Base-by-base conservation (phyloP, 371 early-diverging fungal genomes). In the Apophysomyces variabilis region DNA sequence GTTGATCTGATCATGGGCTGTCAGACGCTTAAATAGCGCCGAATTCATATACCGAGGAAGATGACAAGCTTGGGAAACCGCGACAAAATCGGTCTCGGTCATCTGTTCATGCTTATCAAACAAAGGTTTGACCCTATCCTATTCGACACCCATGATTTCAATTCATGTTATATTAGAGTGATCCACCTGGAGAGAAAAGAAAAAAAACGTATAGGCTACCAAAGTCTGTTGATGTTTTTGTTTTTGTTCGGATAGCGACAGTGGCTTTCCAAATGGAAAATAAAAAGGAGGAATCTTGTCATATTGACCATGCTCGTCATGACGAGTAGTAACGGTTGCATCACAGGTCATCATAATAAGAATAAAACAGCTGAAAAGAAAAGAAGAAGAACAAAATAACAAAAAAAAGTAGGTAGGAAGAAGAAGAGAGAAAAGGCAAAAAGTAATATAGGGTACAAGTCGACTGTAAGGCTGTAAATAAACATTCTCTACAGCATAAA, bases 21-120 rank as follows among this genome's bases (percentile, higher is more conserved):
- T 64, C 14, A 84, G 62, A 56, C 78, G 75, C n/a, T 85, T 79
- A 69, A 89, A 90, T 59, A 91, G 67, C 1, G 86, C 84, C 39
- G 87, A 62, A 63, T 83, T 89, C 74, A 91, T 74, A 61, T 85
- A 90, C 16, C 85, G 74, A 13, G 89, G 88, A 39, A 91, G 62
- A 4, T 73, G 80, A 62, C 85, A 85, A 21, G 80, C 81, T 60
- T 82, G 73, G 21, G 87, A 83, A 7, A 91, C 83, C 4, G 79
- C 66, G 18, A 84, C 70, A 64, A 89, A 88, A 3, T 79, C 73
- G 0, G 69, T 64, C 68, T 85, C 86, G n/a, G 71, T 43, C 45
- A 88, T 54, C 39, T 38, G 61, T 12, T 70, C 61, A 36, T 66
- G 75, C 36, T 67, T 65, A 2, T 73, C 57, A 21, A 65, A 77